phyloP scores from a whole-genome alignment of 306 rosid genomes.

The Prunus padus region DNA sequence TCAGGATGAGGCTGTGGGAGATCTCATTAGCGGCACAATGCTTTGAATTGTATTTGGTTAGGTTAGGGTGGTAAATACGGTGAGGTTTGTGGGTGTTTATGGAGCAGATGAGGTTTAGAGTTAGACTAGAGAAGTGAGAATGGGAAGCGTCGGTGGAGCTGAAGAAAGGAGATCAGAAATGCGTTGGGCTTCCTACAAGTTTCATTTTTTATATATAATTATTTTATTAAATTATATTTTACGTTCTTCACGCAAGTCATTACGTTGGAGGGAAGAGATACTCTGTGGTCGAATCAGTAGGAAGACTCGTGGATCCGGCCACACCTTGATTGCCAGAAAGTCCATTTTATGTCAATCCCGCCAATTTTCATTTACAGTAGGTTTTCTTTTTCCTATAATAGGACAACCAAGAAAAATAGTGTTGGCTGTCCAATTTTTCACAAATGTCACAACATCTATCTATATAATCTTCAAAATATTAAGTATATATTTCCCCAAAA shows the following conservation, averaged over 20 bases:
- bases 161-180: neutral
- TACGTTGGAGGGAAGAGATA: conserved; percentile 13
- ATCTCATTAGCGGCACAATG: neutral
- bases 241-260: conserved; percentile 19
- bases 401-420: too few species aligned
- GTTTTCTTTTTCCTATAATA: too few species aligned
- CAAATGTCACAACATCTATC: too few species aligned
- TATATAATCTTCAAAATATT: too few species aligned
- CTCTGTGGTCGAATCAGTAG: neutral
- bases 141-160: conserved; percentile 34
- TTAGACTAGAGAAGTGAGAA: neutral
- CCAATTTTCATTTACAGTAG: too few species aligned
- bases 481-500: too few species aligned
- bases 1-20: neutral
- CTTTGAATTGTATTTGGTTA: neutral
- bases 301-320: neutral
- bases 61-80: conserved; percentile 26
- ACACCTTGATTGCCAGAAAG: neutral
- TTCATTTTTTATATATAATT: neutral
- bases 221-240: neutral
- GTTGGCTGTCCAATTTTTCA: too few species aligned
- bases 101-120: neutral
- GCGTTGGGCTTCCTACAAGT: neutral
- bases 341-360: neutral
- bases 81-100: neutral